These are phyloP conservation scores for Halophytophthora batemanensis DNA, from an alignment of 352 stramenopile species.

Conservation along the genomic window DNA sequence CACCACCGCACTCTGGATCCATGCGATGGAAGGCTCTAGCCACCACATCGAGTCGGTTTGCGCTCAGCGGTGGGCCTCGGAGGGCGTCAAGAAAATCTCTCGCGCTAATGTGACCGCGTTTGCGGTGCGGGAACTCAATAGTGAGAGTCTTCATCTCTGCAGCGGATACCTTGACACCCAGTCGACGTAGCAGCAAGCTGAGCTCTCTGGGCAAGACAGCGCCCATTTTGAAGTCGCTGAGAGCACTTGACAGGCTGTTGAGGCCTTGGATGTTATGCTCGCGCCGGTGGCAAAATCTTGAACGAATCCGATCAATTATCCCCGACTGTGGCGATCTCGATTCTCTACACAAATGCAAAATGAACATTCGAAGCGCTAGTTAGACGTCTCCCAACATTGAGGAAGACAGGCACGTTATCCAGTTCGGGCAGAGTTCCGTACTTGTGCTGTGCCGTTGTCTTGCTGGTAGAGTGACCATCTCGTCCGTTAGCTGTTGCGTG, in stretches of 20 bases:
- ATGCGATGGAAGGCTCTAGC: constrained; percentile 52
- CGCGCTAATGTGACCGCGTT: constrained; percentile 48
- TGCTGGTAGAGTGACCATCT: no score
- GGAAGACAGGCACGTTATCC: no score
- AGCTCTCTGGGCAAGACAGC: constrained; percentile 50
- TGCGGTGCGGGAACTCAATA: constrained; percentile 39
- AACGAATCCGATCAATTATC: constrained; percentile 20
- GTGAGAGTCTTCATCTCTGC: constrained; percentile 40
- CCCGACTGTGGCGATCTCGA: constrained; percentile 2
- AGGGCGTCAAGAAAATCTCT: constrained; percentile 51
- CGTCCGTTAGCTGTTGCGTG: no score
- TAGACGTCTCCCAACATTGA: no score
- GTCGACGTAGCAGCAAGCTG: constrained; percentile 52
- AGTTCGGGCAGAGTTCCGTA: not conserved
- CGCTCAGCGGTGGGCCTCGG: constrained; percentile 30
- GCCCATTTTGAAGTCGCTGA: constrained; percentile 33
- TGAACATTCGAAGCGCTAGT: no score
- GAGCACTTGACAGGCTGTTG: constrained; percentile 39
- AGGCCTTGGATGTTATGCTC: constrained; percentile 36
- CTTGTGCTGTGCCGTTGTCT: constrained; percentile 6
- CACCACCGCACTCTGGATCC: constrained; percentile 33
- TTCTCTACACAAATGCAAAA: no score
- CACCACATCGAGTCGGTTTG: constrained; percentile 37
- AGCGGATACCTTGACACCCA: constrained; percentile 43
- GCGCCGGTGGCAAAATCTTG: constrained; percentile 31